These are phyloP conservation scores for Sporothrix luriei DNA, from an alignment of 2,329 filamentous ascomycete genomes.

Conservation along the genomic window DNA sequence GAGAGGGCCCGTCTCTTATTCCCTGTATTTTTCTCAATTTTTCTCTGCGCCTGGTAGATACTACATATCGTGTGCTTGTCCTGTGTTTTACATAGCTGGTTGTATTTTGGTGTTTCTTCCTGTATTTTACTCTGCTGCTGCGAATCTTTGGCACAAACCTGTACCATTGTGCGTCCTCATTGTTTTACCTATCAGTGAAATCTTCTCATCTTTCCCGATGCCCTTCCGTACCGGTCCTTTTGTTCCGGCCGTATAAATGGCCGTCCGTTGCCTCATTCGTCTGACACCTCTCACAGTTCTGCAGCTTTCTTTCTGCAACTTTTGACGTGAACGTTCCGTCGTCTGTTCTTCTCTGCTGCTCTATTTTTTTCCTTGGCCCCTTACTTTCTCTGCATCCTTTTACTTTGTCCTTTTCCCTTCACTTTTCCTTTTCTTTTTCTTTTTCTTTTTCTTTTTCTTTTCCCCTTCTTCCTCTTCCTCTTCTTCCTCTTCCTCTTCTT, in stretches of 20 bases:
- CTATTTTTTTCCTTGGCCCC: not conserved
- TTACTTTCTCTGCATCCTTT: too few relatives aligned
- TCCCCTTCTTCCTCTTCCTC: not conserved
- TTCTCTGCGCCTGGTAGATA: not conserved
- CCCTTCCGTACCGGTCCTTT: conserved; percentile 3
- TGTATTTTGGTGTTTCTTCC: not conserved
- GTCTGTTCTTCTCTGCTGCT: not conserved
- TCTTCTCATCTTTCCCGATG: conserved; percentile 11
- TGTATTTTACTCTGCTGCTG: not conserved
- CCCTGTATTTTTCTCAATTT: not conserved
- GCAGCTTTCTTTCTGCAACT: not conserved
- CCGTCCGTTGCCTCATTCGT: conserved; percentile 1
- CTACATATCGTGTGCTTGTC: not conserved
- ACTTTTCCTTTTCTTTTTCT: not conserved
- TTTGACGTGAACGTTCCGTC: conserved; percentile 13
- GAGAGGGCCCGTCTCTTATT: not conserved
- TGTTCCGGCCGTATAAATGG: conserved; percentile 31
- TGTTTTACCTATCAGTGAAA: not conserved
- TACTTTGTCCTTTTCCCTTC: not conserved
- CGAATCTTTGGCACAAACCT: conserved; percentile 4
- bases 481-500: not conserved
- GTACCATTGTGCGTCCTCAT: not conserved
- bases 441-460: not conserved
- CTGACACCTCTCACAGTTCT: not conserved
- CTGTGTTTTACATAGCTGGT: not conserved